phyloP scores from a whole-genome alignment of 148 eudicot species.

The Arbutus unedo region DNA sequence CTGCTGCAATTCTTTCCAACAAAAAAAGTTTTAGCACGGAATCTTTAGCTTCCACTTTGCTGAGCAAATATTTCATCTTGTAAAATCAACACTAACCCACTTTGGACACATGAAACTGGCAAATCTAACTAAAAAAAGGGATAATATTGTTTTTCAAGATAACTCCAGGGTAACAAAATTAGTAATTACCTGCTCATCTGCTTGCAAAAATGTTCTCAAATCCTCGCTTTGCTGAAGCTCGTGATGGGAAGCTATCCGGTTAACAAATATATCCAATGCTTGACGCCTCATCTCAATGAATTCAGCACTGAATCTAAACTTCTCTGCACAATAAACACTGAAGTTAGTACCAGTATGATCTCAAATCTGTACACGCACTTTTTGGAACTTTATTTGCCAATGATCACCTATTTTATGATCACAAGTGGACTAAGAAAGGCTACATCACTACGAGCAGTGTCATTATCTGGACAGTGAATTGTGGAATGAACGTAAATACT shows the following conservation, averaged over 20 bases:
- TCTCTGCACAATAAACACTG: conserved; percentile 54
- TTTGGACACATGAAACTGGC: background rate
- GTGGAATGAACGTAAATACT: background rate
- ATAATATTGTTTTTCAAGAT: background rate
- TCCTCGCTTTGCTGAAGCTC: conserved; percentile 90
- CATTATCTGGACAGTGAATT: background rate
- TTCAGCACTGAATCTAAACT: conserved; percentile 95
- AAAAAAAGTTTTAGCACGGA: background rate
- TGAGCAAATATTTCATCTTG: background rate
- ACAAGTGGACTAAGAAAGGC: background rate
- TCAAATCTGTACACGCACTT: background rate
- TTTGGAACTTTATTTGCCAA: background rate
- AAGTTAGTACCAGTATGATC: conserved; percentile 10
- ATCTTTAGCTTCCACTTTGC: background rate
- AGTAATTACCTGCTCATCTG: conserved; percentile 80
- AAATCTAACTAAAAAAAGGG: conserved; percentile 3
- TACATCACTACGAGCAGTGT: background rate
- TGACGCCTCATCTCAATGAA: conserved; percentile 98
- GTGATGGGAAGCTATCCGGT: conserved; percentile 83
- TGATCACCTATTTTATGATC: background rate
- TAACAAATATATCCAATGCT: conserved; percentile 84
- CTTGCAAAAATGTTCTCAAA: conserved; percentile 83
- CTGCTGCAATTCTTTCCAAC: background rate
- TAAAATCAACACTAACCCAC: background rate
- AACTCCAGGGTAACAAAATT: conserved; percentile 12